Percentiles rank a stretch among this genome's conserved stretches.
phyloP scores from a whole-genome alignment of 768 basidiomycete genomes.

The Pisolithus albus region DNA sequence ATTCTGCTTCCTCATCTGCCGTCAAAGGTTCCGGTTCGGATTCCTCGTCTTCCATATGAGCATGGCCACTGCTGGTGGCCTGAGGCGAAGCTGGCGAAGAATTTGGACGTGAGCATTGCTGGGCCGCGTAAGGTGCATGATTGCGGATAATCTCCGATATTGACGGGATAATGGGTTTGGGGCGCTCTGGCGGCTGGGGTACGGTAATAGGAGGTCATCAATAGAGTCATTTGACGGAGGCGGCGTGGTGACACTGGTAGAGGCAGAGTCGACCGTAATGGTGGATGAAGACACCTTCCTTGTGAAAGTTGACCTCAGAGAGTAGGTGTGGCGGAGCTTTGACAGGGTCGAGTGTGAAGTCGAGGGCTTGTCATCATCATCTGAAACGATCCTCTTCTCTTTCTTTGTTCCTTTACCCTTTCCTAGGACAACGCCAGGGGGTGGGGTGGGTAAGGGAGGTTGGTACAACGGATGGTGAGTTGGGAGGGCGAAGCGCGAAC shows the following conservation, averaged over 20 bases:
- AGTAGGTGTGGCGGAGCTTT: conserved; percentile 17
- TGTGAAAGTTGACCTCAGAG: conserved; percentile 15
- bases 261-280: conserved; percentile 20
- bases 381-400: conserved; percentile 35
- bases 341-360: conserved; percentile 12
- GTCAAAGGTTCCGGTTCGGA: conserved; percentile 42
- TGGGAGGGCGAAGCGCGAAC: conserved; percentile 49
- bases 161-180: conserved; percentile 59
- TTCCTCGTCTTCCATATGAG: conserved; percentile 47
- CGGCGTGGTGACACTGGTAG: conserved; percentile 12
- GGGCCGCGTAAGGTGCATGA: conserved; percentile 57
- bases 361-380: conserved; percentile 40
- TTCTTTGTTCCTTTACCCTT: conserved; percentile 29
- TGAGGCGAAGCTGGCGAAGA: conserved; percentile 42
- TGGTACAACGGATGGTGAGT: conserved; percentile 72
- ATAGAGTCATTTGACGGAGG: conserved; percentile 6
- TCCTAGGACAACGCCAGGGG: conserved; percentile 71
- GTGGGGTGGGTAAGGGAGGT: conserved; percentile 78
- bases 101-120: conserved; percentile 43
- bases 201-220: conserved; percentile 6
- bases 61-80: conserved; percentile 42
- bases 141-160: conserved; percentile 85
- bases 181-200: conserved; percentile 21
- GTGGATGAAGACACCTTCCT: conserved; percentile 24
- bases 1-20: conserved; percentile 53